phyloP scores from a whole-genome alignment of 2,329 filamentous ascomycete genomes.

The Huntiella moniliformis region DNA sequence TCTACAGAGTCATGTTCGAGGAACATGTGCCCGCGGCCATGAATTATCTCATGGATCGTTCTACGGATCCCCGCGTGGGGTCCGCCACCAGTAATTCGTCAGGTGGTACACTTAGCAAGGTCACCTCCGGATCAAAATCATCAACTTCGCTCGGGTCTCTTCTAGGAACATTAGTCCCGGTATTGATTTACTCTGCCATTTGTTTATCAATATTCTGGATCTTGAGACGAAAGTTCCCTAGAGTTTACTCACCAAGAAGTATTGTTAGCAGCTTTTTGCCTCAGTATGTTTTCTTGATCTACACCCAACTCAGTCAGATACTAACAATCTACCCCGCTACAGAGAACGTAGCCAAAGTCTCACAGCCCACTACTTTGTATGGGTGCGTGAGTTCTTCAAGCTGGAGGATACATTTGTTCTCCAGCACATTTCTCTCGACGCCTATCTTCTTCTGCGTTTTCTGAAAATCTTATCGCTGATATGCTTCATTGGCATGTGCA shows the following conservation, averaged over 20 bases:
- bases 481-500: conserved; percentile 57
- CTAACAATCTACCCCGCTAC: conserved; percentile 12
- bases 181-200: conserved; percentile 27
- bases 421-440: conserved; percentile 74
- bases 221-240: conserved; percentile 27
- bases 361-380: conserved; percentile 39
- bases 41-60: not conserved
- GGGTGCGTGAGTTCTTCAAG: conserved; percentile 43
- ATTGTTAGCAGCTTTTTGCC: conserved; percentile 30
- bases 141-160: conserved; percentile 24
- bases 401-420: conserved; percentile 59
- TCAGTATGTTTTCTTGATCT: conserved; percentile 22
- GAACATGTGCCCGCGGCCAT: not conserved
- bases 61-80: conserved; percentile 23
- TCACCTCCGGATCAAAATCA: conserved; percentile 17
- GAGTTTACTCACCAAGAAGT: conserved; percentile 37
- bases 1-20: not conserved
- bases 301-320: not conserved
- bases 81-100: conserved; percentile 25
- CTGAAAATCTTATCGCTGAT: conserved; percentile 59
- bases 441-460: conserved; percentile 74
- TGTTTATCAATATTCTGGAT: conserved; percentile 34
- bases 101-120: conserved; percentile 20
- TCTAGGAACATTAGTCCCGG: conserved; percentile 34
- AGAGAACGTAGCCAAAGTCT: conserved; percentile 38